These are phyloP conservation scores for Talaromyces rugulosus DNA, from an alignment of 2,329 filamentous ascomycete genomes.

Conservation along the genomic window DNA sequence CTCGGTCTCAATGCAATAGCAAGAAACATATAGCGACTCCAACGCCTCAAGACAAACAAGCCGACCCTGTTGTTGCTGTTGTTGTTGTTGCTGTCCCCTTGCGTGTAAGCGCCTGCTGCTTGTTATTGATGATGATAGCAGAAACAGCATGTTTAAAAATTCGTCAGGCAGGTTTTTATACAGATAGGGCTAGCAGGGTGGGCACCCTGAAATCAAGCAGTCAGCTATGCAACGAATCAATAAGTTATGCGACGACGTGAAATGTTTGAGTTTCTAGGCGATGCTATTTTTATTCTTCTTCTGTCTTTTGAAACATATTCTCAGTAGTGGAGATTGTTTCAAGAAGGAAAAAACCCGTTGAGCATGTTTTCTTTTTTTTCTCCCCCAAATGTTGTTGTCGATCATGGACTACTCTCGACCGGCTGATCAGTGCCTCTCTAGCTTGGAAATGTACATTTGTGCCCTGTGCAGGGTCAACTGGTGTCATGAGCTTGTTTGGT, in stretches of 20 bases:
- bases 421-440: neutral
- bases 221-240: too few relatives aligned
- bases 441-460: neutral
- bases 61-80: neutral
- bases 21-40: neutral
- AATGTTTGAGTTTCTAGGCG: too few relatives aligned
- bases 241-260: too few relatives aligned
- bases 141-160: neutral
- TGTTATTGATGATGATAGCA: neutral
- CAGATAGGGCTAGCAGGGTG: neutral
- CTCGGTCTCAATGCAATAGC: constrained; percentile 1
- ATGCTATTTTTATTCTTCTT: too few relatives aligned
- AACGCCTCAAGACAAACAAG: neutral
- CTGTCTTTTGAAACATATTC: neutral
- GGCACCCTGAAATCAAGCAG: neutral
- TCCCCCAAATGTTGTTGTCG: neutral
- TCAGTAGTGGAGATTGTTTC: neutral
- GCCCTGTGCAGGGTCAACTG: neutral
- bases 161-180: neutral
- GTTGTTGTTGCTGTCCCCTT: neutral
- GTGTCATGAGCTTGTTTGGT: neutral
- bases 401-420: neutral
- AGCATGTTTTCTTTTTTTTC: neutral
- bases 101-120: neutral
- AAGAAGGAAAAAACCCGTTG: neutral